A percentile compares a stretch with the other conserved stretches of the same genome.
Conservation (phyloP, 164 flowering plant genomes). For the Annona cherimola region DNA sequence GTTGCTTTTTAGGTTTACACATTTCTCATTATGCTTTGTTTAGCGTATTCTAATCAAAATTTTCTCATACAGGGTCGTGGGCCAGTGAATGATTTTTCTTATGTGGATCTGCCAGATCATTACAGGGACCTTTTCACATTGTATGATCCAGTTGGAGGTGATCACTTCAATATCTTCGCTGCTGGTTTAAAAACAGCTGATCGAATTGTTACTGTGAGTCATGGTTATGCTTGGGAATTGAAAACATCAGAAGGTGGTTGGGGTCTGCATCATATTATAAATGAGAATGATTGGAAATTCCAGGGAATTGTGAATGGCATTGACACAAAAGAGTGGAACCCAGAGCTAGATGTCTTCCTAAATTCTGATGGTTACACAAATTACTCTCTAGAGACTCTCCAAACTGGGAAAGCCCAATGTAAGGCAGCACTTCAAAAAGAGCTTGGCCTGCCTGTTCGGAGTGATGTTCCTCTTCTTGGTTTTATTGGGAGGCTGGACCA, state of each 20-base stretch:
- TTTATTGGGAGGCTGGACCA: slow-evolving; percentile 90
- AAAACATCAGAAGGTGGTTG: slow-evolving; percentile 94
- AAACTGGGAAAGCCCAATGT: slow-evolving; percentile 74
- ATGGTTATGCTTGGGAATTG: slow-evolving; percentile 91
- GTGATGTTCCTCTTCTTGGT: slow-evolving; percentile 74
- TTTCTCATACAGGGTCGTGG: slow-evolving; percentile 76
- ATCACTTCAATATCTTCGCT: slow-evolving; percentile 91
- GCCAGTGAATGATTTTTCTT: slow-evolving; percentile 65
- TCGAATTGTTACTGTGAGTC: slow-evolving; percentile 90
- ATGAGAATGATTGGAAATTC: slow-evolving; percentile 85
- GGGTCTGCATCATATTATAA: slow-evolving; percentile 81
- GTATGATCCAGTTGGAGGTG: slow-evolving; percentile 89
- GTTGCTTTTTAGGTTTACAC: too few species aligned
- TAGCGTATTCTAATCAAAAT: not conserved
- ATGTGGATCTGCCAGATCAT: slow-evolving; percentile 63
- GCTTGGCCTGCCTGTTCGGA: slow-evolving; percentile 71
- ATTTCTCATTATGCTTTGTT: too few species aligned
- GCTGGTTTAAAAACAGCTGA: slow-evolving; percentile 92
- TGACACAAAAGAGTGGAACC: slow-evolving; percentile 79
- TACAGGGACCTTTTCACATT: slow-evolving; percentile 64
- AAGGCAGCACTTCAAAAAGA: slow-evolving; percentile 92
- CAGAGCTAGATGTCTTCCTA: slow-evolving; percentile 60
- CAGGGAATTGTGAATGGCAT: slow-evolving; percentile 91
- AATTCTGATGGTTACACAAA: slow-evolving; percentile 76
- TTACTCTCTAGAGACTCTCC: slow-evolving; percentile 73